phyloP scores from a whole-genome alignment of 345 rosid genomes.

The Gossypium mustelinum region DNA sequence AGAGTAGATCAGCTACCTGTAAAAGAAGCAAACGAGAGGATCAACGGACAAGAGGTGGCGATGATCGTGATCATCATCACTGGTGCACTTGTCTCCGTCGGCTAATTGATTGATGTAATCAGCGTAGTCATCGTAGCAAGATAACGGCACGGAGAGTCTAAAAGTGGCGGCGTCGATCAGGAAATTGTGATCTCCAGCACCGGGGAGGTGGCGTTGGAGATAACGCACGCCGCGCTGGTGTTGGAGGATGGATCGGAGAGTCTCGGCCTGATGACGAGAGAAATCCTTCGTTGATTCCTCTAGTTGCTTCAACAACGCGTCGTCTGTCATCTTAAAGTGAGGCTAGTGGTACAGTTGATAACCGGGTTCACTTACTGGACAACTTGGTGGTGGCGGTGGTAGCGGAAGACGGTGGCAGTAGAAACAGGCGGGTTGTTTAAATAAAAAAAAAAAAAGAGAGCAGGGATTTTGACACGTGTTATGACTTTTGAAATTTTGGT shows the following conservation, averaged over 20 bases:
- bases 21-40: conserved; percentile 43
- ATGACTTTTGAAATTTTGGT: not conserved
- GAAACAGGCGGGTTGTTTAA: not conserved
- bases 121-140: conserved; percentile 41
- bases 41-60: conserved; percentile 35
- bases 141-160: conserved; percentile 35
- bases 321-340: conserved; percentile 15
- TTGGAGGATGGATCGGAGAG: conserved; percentile 44
- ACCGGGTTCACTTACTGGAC: too few relatives aligned
- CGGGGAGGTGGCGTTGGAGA: conserved; percentile 32
- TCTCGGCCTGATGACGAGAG: conserved; percentile 29
- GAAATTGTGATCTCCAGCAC: not conserved
- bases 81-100: conserved; percentile 11
- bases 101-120: conserved; percentile 37
- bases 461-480: not conserved
- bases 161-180: conserved; percentile 27
- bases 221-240: conserved; percentile 33
- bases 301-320: conserved; percentile 30
- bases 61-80: not conserved
- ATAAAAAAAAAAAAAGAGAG: not conserved
- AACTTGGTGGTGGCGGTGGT: not conserved
- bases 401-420: not conserved
- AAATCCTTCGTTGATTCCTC: conserved; percentile 39
- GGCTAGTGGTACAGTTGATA: not conserved
- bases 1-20: conserved; percentile 21